phyloP scores from a whole-genome alignment of 2,329 filamentous ascomycete species.

The Cladosporium phlei region DNA sequence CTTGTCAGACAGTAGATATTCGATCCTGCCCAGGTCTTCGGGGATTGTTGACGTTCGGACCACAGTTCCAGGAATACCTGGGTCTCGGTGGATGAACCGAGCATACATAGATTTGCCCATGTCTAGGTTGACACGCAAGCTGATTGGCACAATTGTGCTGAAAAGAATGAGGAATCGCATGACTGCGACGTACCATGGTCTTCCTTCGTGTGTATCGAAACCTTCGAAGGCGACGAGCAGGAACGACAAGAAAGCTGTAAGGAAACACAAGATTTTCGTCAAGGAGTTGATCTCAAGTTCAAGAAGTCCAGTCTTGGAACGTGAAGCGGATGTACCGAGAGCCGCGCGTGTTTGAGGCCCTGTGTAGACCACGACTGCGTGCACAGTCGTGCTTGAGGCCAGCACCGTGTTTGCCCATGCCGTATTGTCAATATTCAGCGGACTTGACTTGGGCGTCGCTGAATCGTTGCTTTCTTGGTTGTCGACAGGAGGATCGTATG shows the following conservation, averaged over 20 bases:
- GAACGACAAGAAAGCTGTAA: conserved; percentile 82
- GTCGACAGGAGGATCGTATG: conserved; percentile 39
- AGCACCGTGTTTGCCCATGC: conserved; percentile 98
- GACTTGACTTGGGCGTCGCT: conserved; percentile 49
- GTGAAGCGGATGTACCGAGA: conserved; percentile 82
- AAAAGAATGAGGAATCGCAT: conserved; percentile 98
- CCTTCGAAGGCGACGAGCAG: conserved; percentile 83
- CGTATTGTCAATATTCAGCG: conserved; percentile 91
- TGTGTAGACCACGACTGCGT: conserved; percentile 90
- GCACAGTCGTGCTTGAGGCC: conserved; percentile 81
- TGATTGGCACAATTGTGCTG: conserved; percentile 98
- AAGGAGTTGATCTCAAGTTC: conserved; percentile 96
- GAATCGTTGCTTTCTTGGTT: neutral
- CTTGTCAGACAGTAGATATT: conserved; percentile 95
- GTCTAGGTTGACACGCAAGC: conserved; percentile 90
- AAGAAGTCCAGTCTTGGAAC: conserved; percentile 88
- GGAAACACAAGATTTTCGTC: conserved; percentile 88
- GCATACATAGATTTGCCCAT: conserved; percentile 97
- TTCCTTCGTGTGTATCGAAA: conserved; percentile 60
- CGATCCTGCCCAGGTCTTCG: conserved; percentile 89
- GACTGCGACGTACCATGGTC: conserved; percentile 85
- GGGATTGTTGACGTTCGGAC: conserved; percentile 97
- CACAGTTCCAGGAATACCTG: conserved; percentile 84
- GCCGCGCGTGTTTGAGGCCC: conserved; percentile 91
- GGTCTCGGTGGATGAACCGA: conserved; percentile 87